These are phyloP conservation scores for Polytolypa hystricis DNA, from an alignment of 2,329 filamentous ascomycete species.

Conservation along the genomic window DNA sequence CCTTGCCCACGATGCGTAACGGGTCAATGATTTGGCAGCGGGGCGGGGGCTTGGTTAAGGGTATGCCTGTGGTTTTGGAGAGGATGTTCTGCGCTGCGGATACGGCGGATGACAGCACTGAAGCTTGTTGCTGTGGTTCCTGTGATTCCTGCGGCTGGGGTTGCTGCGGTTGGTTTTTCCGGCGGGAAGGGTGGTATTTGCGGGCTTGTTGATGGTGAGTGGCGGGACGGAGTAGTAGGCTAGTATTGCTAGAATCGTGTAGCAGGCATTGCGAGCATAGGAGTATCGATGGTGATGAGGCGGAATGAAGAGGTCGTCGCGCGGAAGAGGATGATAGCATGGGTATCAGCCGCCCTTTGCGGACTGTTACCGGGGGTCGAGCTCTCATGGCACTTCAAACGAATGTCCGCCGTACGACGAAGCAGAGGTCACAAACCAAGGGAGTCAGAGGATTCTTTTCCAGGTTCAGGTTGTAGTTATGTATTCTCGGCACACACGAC, in stretches of 20 bases:
- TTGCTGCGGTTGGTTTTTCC: slow-evolving; percentile 28
- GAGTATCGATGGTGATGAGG: slow-evolving; percentile 22
- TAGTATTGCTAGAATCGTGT: slow-evolving; percentile 6
- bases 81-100: slow-evolving; percentile 43
- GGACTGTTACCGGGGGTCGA: slow-evolving; percentile 25
- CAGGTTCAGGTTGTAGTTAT: no score
- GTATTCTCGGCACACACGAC: no score
- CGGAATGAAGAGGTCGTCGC: slow-evolving; percentile 10
- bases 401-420: no score
- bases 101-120: slow-evolving; percentile 33
- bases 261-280: slow-evolving; percentile 32
- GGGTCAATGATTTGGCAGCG: slow-evolving; percentile 53
- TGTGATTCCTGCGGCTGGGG: no score
- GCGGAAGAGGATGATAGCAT: slow-evolving; percentile 24
- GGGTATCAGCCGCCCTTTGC: no score
- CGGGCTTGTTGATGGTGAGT: slow-evolving; percentile 18
- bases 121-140: no score
- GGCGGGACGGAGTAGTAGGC: slow-evolving; percentile 19
- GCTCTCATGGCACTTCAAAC: slow-evolving; percentile 27
- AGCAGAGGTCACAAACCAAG: no score
- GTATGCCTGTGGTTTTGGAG: slow-evolving; percentile 23
- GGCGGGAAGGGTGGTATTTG: slow-evolving; percentile 30
- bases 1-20: slow-evolving; percentile 79
- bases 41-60: slow-evolving; percentile 16
- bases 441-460: no score